These are phyloP conservation scores for Spathaspora arborariae DNA, from an alignment of 805 yeast genomes.

Conservation along the genomic window DNA sequence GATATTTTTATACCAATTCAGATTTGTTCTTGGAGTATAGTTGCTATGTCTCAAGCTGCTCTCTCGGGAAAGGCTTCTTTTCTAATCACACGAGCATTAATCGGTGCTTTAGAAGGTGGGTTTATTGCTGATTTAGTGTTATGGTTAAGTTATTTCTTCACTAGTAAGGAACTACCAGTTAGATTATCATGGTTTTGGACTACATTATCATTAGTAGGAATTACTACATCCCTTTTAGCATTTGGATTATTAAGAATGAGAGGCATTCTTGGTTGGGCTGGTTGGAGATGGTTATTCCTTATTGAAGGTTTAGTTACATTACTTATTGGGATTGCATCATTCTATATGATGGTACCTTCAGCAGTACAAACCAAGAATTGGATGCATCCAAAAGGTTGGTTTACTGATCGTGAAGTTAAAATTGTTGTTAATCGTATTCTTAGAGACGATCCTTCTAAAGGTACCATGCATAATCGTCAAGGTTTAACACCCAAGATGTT, in stretches of 20 bases:
- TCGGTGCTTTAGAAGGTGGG: constrained; percentile 66
- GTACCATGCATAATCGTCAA: constrained; percentile 62
- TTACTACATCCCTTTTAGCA: constrained; percentile 34
- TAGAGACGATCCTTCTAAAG: constrained; percentile 59
- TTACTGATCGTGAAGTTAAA: constrained; percentile 51
- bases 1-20: constrained; percentile 62
- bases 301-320: constrained; percentile 59
- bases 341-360: constrained; percentile 49
- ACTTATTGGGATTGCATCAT: constrained; percentile 42
- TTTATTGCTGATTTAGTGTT: constrained; percentile 62
- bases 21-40: constrained; percentile 52
- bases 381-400: constrained; percentile 46
- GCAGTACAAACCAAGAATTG: constrained; percentile 47
- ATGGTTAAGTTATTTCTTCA: constrained; percentile 67
- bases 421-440: constrained; percentile 56
- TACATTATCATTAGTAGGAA: constrained; percentile 18
- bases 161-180: constrained; percentile 51
- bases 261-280: constrained; percentile 41
- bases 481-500: constrained; percentile 44
- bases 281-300: constrained; percentile 66
- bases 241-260: constrained; percentile 52
- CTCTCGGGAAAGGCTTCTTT: constrained; percentile 36
- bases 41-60: constrained; percentile 46
- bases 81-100: constrained; percentile 44
- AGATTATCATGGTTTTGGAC: constrained; percentile 48